Evolutionary conservation across 768 basidiomycete genomes (phyloP).

Genomic region (Amanita muscaria): DNA sequence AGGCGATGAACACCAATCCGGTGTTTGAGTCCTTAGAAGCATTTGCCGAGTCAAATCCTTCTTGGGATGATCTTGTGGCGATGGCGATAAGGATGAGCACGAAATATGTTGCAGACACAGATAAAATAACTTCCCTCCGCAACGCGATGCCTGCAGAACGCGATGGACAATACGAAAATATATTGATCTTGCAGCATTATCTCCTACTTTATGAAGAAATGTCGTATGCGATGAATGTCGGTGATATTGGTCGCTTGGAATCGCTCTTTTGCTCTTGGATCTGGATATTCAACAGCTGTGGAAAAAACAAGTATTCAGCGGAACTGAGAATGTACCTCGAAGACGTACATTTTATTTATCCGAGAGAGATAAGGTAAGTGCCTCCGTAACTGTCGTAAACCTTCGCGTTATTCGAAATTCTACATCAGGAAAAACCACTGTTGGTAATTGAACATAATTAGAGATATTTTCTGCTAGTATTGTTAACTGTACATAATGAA

Average conservation of each 20-base stretch:
- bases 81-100: conserved; percentile 18
- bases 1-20: conserved; percentile 8
- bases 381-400: too few relatives aligned
- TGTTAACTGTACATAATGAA: too few relatives aligned
- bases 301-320: conserved; percentile 13
- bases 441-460: too few relatives aligned
- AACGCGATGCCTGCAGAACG: conserved; percentile 11
- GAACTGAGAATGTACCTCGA: conserved; percentile 10
- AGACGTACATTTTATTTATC: conserved; percentile 12
- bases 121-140: background rate
- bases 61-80: conserved; percentile 15
- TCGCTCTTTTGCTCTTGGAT: conserved; percentile 9
- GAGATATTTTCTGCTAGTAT: too few relatives aligned
- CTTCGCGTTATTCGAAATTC: too few relatives aligned
- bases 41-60: conserved; percentile 23
- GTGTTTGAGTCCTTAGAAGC: conserved; percentile 16
- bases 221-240: conserved; percentile 11
- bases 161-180: conserved; percentile 28
- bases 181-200: conserved; percentile 22
- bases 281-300: conserved; percentile 11
- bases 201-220: conserved; percentile 27
- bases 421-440: too few relatives aligned
- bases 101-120: conserved; percentile 13
- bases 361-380: conserved; percentile 5
- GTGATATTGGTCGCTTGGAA: conserved; percentile 12